A percentile compares a stretch with the other conserved stretches of the same genome.
phyloP scores from a whole-genome alignment of 306 rosid genomes.

The Canavalia gladiata region DNA sequence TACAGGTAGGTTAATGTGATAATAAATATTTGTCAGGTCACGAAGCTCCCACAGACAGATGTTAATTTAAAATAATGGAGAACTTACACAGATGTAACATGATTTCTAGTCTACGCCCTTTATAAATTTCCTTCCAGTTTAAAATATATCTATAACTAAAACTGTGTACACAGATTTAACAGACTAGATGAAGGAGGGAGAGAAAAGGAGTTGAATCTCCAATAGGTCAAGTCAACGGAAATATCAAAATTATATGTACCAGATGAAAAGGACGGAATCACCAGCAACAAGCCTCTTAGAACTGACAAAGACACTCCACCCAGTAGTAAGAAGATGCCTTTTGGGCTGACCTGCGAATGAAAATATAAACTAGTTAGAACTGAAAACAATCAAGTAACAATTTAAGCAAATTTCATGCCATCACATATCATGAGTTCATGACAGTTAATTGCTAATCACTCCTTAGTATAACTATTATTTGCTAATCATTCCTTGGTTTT shows the following conservation, averaged over 20 bases:
- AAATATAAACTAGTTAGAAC: constrained; percentile 27
- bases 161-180: not conserved
- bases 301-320: constrained; percentile 84
- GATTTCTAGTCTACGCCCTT: constrained; percentile 17
- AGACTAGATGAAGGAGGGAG: not conserved
- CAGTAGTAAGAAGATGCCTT: constrained; percentile 85
- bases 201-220: not conserved
- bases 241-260: constrained; percentile 51
- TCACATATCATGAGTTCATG: not conserved
- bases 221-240: constrained; percentile 18
- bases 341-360: constrained; percentile 74
- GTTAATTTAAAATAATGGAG: not conserved
- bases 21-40: not conserved
- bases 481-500: constrained; percentile 22
- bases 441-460: not conserved
- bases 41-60: constrained; percentile 16
- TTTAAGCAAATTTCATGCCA: not conserved
- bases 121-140: not conserved
- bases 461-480: constrained; percentile 4
- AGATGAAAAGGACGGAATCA: constrained; percentile 79
- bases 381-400: constrained; percentile 35
- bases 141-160: constrained; percentile 7
- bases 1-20: not conserved
- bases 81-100: not conserved
- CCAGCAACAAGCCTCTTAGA: constrained; percentile 87